These are phyloP conservation scores for Globisporangium carolinianum DNA, from an alignment of 352 stramenopile genomes.

Conservation along the genomic window DNA sequence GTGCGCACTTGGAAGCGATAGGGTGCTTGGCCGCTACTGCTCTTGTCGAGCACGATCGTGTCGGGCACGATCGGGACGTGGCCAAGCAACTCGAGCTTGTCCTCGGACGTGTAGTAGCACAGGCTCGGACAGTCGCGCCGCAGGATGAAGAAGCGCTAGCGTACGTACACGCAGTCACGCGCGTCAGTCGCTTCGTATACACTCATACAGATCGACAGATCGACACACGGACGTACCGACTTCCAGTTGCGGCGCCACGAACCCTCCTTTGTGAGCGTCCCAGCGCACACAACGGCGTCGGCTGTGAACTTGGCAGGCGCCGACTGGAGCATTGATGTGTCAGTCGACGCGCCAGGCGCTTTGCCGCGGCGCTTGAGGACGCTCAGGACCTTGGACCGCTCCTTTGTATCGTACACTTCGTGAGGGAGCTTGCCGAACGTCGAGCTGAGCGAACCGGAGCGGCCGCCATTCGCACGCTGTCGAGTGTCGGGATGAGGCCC, in stretches of 20 bases:
- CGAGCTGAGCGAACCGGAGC: conserved; percentile 29
- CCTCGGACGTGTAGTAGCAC: conserved; percentile 79
- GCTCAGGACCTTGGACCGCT: conserved; percentile 68
- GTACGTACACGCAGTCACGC: neutral
- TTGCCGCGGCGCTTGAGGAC: conserved; percentile 66
- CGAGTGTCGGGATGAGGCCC: neutral
- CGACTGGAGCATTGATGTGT: conserved; percentile 14
- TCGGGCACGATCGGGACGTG: conserved; percentile 62
- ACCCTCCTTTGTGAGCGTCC: conserved; percentile 67
- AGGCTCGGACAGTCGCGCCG: conserved; percentile 65
- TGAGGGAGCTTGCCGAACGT: conserved; percentile 69
- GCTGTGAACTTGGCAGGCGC: conserved; percentile 55
- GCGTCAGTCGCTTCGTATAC: too few relatives aligned
- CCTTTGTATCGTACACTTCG: conserved; percentile 72
- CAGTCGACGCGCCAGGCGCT: conserved; percentile 7
- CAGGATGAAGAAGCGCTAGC: conserved; percentile 71
- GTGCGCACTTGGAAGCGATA: conserved; percentile 70
- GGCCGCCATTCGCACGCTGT: conserved; percentile 7
- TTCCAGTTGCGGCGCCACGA: conserved; percentile 87
- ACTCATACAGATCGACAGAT: neutral
- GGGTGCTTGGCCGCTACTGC: conserved; percentile 36
- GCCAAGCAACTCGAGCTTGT: conserved; percentile 74
- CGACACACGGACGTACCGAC: conserved; percentile 20
- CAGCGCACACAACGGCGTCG: conserved; percentile 55
- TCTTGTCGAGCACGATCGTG: conserved; percentile 70